A percentile compares a stretch with the other conserved stretches of the same genome.
Conservation (phyloP, 2,329 filamentous ascomycete genomes). For the Penicillium sp. region DNA sequence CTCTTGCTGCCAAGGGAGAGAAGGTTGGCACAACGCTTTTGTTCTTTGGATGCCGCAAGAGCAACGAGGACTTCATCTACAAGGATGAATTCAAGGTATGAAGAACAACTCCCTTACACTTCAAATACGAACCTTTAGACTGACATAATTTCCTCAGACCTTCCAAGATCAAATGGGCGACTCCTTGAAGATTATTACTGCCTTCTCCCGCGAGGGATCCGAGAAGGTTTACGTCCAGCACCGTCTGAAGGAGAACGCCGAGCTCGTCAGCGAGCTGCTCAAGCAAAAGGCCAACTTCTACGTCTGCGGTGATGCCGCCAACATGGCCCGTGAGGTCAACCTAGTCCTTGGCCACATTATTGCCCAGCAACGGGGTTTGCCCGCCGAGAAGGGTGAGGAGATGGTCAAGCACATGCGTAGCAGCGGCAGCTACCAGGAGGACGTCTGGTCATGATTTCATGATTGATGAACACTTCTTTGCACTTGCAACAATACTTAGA, state of each 20-base stretch:
- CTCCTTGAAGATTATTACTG: slow-evolving; percentile 85
- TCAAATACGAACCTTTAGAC: slow-evolving; percentile 11
- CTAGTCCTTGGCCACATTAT: slow-evolving; percentile 83
- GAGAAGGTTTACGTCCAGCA: slow-evolving; percentile 98
- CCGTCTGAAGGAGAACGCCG: slow-evolving; percentile 75
- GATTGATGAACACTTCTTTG: slow-evolving; percentile 15
- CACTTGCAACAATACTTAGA: slow-evolving; percentile 28
- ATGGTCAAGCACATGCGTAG: slow-evolving; percentile 96
- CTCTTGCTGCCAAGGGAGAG: slow-evolving; percentile 75
- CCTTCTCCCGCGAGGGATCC: slow-evolving; percentile 84
- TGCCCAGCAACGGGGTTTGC: slow-evolving; percentile 75
- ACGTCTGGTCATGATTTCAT: slow-evolving; percentile 61
- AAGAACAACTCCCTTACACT: slow-evolving; percentile 14
- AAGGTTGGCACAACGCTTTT: slow-evolving; percentile 83
- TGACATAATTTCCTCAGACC: slow-evolving; percentile 56
- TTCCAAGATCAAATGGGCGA: slow-evolving; percentile 82
- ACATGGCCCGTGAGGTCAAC: slow-evolving; percentile 95
- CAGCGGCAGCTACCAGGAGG: slow-evolving; percentile 92
- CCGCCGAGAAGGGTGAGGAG: slow-evolving; percentile 87
- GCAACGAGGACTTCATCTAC: slow-evolving; percentile 90
- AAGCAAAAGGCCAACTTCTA: slow-evolving; percentile 89
- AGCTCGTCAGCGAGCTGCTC: slow-evolving; percentile 84
- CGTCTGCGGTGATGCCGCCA: slow-evolving; percentile 94
- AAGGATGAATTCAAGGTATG: slow-evolving; percentile 87
- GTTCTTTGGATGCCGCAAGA: slow-evolving; percentile 92